A percentile compares a stretch with the other conserved stretches of the same genome.
Evolutionary conservation across 2,329 filamentous ascomycete genomes (phyloP).

Genomic region (Harringtonia aguacate): DNA sequence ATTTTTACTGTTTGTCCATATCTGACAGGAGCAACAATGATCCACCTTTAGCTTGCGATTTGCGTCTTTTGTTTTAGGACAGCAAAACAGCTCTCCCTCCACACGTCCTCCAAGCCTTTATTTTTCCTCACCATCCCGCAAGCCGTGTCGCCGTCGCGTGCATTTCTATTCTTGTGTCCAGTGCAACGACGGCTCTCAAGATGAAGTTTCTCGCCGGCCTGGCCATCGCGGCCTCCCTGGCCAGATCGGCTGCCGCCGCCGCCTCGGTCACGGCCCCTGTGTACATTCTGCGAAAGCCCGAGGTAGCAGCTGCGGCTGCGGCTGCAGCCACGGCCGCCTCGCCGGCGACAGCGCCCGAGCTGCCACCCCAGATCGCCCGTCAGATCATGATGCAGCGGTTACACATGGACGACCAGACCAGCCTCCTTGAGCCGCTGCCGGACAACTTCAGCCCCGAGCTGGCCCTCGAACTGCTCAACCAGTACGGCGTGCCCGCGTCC

Average conservation of each 20-base stretch:
- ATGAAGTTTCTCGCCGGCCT: conserved; percentile 22
- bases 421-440: conserved; percentile 35
- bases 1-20: no score
- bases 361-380: conserved; percentile 43
- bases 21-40: conserved; percentile 2
- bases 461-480: conserved; percentile 46
- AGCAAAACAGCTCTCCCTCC: no score
- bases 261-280: conserved; percentile 33
- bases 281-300: conserved; percentile 36
- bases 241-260: conserved; percentile 21
- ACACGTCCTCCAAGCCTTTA: no score
- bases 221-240: conserved; percentile 18
- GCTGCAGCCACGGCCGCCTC: conserved; percentile 10
- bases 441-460: conserved; percentile 30
- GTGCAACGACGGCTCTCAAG: not conserved
- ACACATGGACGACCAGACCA: conserved; percentile 33
- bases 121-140: no score
- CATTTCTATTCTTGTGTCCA: not conserved
- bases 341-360: conserved; percentile 22
- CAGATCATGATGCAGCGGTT: conserved; percentile 50
- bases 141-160: not conserved
- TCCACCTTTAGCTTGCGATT: conserved; percentile 3
- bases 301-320: conserved; percentile 17
- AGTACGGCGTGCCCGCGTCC: conserved; percentile 42
- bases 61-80: not conserved